Conservation (phyloP, 2,329 filamentous ascomycete species). For the Diaporthe amygdali region DNA sequence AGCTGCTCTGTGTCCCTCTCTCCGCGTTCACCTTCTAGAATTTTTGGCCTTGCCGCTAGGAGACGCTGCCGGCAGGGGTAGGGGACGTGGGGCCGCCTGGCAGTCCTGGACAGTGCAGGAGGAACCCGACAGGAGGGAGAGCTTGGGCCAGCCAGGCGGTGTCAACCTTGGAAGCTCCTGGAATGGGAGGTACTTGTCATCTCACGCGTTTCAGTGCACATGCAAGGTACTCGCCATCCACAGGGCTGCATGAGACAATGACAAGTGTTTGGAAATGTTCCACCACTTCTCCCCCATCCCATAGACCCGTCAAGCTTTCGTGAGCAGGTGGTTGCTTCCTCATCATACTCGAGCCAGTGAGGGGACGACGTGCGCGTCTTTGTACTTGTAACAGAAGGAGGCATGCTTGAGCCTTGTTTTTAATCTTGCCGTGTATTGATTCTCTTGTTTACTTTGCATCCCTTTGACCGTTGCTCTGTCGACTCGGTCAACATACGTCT, state of each 20-base stretch:
- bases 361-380: background rate
- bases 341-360: background rate
- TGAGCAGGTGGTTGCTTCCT: background rate
- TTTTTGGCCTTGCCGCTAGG: constrained; percentile 20
- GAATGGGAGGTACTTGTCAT: background rate
- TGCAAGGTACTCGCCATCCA: background rate
- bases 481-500: background rate
- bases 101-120: background rate
- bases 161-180: background rate
- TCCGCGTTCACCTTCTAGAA: constrained; percentile 14
- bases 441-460: background rate
- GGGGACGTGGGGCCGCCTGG: background rate
- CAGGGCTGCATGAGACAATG: background rate
- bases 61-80: constrained; percentile 1
- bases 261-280: constrained; percentile 7
- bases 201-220: background rate
- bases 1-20: background rate
- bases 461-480: background rate
- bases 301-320: background rate
- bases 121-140: background rate
- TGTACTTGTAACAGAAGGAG: background rate
- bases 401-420: background rate
- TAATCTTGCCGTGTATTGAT: background rate
- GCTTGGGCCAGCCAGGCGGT: constrained; percentile 15
- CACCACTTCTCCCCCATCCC: background rate